Percentiles rank a stretch among this genome's conserved stretches.
Evolutionary conservation across 192 early-diverging fungal species (phyloP).

Genomic region (Backusella tuberculispora): DNA sequence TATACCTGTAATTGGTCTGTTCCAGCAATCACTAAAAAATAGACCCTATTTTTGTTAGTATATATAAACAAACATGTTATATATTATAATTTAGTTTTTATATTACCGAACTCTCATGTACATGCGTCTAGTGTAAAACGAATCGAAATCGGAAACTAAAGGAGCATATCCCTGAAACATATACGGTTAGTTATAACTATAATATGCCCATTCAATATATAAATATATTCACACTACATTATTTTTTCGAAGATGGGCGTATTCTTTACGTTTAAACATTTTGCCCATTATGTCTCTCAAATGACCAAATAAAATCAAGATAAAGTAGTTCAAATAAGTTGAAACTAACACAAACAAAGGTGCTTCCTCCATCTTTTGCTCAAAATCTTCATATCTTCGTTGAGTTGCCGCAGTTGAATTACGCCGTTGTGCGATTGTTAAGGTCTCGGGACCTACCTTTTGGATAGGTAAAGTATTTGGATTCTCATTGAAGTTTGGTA

Average conservation of each 20-base stretch:
- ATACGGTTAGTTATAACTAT: neutral
- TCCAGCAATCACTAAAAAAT: constrained; percentile 74
- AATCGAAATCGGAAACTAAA: constrained; percentile 90
- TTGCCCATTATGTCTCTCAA: constrained; percentile 82
- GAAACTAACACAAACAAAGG: constrained; percentile 77
- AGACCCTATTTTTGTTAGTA: neutral
- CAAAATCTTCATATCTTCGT: constrained; percentile 42
- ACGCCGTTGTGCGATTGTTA: constrained; percentile 32
- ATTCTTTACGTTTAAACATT: constrained; percentile 62
- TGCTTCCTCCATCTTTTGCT: constrained; percentile 41
- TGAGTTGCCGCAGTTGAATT: constrained; percentile 26
- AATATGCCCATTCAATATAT: neutral
- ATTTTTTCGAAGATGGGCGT: constrained; percentile 58
- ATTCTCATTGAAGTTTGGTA: neutral
- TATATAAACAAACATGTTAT: neutral
- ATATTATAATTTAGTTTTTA: neutral
- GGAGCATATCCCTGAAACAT: constrained; percentile 69
- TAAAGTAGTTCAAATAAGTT: constrained; percentile 85
- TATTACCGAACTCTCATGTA: constrained; percentile 71
- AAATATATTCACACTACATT: constrained; percentile 27
- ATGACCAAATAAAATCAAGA: constrained; percentile 86
- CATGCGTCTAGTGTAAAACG: constrained; percentile 84
- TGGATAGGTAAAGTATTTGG: constrained; percentile 19
- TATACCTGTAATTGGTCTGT: constrained; percentile 87
- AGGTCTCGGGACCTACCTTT: neutral